Conservation (phyloP, 1,284 basidiomycete species). For the Rugosomyces carneus region DNA sequence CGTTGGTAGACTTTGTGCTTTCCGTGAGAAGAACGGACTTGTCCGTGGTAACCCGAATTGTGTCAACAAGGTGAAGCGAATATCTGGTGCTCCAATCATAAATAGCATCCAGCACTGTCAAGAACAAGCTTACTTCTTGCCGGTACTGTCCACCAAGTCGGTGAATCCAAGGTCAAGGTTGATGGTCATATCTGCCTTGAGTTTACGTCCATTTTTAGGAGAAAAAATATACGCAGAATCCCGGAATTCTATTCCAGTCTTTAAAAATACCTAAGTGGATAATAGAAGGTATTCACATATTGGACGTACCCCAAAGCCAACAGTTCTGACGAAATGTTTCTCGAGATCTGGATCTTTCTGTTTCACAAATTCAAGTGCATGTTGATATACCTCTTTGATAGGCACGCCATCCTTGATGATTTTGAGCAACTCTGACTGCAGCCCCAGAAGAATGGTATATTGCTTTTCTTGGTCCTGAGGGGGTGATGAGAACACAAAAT, state of each 20-base stretch:
- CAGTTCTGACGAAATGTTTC: conserved; percentile 81
- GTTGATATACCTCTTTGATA: conserved; percentile 77
- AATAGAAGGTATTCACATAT: not conserved
- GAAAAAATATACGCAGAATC: conserved; percentile 84
- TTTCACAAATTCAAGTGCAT: conserved; percentile 68
- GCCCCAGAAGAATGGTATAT: conserved; percentile 72
- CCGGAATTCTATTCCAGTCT: conserved; percentile 94
- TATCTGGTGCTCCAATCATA: conserved; percentile 48
- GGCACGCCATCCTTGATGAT: conserved; percentile 79
- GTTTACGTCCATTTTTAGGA: conserved; percentile 67
- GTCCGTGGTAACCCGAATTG: conserved; percentile 72
- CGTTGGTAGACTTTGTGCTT: conserved; percentile 77
- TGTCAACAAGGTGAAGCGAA: conserved; percentile 87
- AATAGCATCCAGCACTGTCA: not conserved
- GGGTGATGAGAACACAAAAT: not conserved
- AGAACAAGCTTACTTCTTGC: conserved; percentile 52
- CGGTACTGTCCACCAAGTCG: conserved; percentile 71
- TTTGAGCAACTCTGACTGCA: conserved; percentile 75
- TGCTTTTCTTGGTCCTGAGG: conserved; percentile 82
- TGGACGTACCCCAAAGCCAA: conserved; percentile 79
- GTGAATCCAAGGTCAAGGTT: conserved; percentile 83
- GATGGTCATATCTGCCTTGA: conserved; percentile 83
- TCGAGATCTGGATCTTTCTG: conserved; percentile 80
- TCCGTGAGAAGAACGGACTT: conserved; percentile 76
- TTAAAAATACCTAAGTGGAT: not conserved